These are phyloP conservation scores for Puya raimondii DNA, from an alignment of 176 grass and related monocot species.

Conservation along the genomic window DNA sequence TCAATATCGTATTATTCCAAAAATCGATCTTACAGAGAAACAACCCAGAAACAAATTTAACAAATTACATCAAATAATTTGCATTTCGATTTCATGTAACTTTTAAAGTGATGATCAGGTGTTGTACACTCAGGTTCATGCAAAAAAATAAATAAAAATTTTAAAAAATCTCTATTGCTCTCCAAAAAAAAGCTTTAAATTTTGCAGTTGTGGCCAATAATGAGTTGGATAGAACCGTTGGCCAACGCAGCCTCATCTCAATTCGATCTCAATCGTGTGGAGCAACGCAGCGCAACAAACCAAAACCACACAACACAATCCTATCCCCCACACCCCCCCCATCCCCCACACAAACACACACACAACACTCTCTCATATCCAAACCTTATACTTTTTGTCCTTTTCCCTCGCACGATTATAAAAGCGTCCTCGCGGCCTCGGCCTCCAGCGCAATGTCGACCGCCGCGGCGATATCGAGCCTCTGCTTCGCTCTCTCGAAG, in stretches of 20 bases:
- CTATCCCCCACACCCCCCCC: not conserved
- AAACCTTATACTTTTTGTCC: constrained; percentile 19
- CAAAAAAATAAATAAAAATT: too few species aligned
- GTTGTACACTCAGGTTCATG: too few species aligned
- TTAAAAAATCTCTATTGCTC: too few species aligned
- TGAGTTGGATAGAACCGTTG: constrained; percentile 25
- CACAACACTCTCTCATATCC: not conserved
- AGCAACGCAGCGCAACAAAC: constrained; percentile 14
- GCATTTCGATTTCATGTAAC: too few species aligned
- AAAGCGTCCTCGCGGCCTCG: not conserved
- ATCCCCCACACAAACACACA: not conserved
- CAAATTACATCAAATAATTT: too few species aligned
- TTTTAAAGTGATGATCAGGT: too few species aligned
- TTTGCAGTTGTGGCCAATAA: not conserved
- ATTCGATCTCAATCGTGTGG: constrained; percentile 16
- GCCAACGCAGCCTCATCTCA: constrained; percentile 17
- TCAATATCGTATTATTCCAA: too few species aligned
- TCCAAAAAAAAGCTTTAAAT: too few species aligned
- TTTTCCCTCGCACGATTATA: constrained; percentile 9
- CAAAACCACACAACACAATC: not conserved
- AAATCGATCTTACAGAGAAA: too few species aligned
- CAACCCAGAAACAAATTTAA: too few species aligned
- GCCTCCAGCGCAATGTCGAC: constrained; percentile 46
- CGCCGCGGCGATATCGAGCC: constrained; percentile 27
- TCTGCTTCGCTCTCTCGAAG: constrained; percentile 24